Base-by-base conservation (phyloP, 1,284 basidiomycete species). In the Schizophyllum commune region DNA sequence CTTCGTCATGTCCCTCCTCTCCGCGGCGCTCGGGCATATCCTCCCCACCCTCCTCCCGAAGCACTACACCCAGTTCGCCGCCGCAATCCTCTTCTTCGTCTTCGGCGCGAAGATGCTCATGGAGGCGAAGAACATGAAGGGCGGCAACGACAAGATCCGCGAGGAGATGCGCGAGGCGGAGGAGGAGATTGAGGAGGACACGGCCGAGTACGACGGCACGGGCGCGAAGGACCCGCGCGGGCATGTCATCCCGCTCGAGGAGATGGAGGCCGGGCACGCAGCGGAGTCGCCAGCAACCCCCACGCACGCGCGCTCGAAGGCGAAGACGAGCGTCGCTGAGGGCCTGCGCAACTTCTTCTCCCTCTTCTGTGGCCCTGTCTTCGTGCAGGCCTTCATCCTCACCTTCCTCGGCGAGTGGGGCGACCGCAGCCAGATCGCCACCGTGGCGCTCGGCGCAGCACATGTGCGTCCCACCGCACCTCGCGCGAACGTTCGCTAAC, bases 371-470 rank as follows among this genome's bases (percentile, higher is more conserved):
- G 93, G 90, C 0, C 97, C 96, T 0, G 92, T 97, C 0, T 98
- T 98, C 68, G 94, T 96, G 1, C 96, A 99, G 74, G 88, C 94
- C 0, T 99, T 99, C 68, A 78, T 96, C 51, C 80, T 99, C 61
- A 98, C 96, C 0, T 99, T 99, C 75, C 80, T 99, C 11, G 97
- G 96, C 21, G 96, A 99, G 74, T 99, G 96, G 96, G 97, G 96
- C 0, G 97, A 99, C 75, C 79, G 96, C 55, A 95, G 92, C 70
- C 97, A 99, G 76, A 96, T 99, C 68, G 92, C 97, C 0, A 99
- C 96, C 0, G 98, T 99, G 66, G 96, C 94, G 1, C 80, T 99
- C 57, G 97, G 92, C 1, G 96, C 96, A 39, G 94, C 96, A 22
- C 94, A 98, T 78, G 96, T 98, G 58, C 34, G 77, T 75, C 13